Percentiles rank a stretch among this genome's conserved stretches.
Conservation (phyloP, 345 rosid genomes). For the Eutrema japonicum region DNA sequence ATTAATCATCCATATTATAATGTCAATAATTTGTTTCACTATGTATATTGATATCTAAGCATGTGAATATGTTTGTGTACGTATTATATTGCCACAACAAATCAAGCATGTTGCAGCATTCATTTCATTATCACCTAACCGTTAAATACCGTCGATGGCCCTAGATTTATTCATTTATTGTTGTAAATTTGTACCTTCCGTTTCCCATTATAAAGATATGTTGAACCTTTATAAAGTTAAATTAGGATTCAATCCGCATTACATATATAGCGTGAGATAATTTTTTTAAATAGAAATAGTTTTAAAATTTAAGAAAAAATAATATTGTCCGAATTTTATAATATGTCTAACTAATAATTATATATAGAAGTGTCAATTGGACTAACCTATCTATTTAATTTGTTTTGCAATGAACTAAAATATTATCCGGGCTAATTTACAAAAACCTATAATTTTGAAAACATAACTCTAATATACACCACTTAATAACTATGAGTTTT, state of each 20-base stretch:
- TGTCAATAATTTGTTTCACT: background rate
- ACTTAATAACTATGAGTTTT: too few species aligned
- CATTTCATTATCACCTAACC: conserved; percentile 32
- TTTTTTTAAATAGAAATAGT: too few species aligned
- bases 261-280: too few species aligned
- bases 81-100: conserved; percentile 22
- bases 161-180: conserved; percentile 4
- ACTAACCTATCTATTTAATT: too few species aligned
- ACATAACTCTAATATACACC: too few species aligned
- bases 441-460: too few species aligned
- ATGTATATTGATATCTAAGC: conserved; percentile 6
- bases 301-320: too few species aligned
- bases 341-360: too few species aligned
- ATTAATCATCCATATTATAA: conserved; percentile 14
- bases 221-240: background rate
- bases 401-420: too few species aligned
- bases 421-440: too few species aligned
- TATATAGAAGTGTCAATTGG: too few species aligned
- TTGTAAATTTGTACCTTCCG: background rate
- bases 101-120: conserved; percentile 29
- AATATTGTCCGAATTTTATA: too few species aligned
- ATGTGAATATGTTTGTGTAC: conserved; percentile 35
- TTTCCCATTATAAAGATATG: background rate
- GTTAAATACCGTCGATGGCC: conserved; percentile 35
- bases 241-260: background rate